These are phyloP conservation scores for Blastocystis sp. DNA, from an alignment of 352 stramenopile species.

Conservation along the genomic window DNA sequence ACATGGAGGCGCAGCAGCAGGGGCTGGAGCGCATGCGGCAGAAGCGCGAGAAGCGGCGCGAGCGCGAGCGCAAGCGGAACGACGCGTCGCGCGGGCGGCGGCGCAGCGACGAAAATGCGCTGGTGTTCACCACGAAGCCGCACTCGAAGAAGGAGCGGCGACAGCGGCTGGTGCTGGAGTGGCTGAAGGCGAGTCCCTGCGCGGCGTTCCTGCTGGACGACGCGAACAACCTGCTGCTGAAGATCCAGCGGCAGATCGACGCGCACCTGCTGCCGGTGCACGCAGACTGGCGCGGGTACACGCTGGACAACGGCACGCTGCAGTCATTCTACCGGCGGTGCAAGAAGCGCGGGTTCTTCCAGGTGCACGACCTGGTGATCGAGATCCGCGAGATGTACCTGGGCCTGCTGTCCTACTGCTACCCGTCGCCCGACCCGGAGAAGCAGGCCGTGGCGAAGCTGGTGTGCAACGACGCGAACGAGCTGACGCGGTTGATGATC, in stretches of 20 bases:
- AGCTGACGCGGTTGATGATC: slow-evolving; percentile 12
- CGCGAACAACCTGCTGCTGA: slow-evolving; percentile 15
- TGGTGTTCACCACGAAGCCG: slow-evolving; percentile 29
- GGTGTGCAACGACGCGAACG: slow-evolving; percentile 31
- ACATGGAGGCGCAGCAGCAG: neutral
- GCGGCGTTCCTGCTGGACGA: slow-evolving; percentile 6
- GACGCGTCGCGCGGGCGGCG: neutral
- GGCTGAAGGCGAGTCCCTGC: slow-evolving; percentile 25
- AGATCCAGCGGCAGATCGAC: slow-evolving; percentile 14
- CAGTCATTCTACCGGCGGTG: slow-evolving; percentile 13
- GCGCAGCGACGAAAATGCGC: neutral
- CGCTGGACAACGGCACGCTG: slow-evolving; percentile 15
- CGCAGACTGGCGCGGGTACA: slow-evolving; percentile 14
- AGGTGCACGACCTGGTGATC: neutral
- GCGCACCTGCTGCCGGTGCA: neutral
- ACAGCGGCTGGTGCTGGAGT: neutral
- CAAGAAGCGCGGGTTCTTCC: neutral
- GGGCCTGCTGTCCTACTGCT: slow-evolving; percentile 8
- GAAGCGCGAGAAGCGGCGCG: slow-evolving; percentile 5
- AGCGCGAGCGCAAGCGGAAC: neutral
- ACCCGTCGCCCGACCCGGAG: neutral
- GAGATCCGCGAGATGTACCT: slow-evolving; percentile 51
- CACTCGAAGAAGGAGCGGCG: neutral
- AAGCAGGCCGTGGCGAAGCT: slow-evolving; percentile 12
- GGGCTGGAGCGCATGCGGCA: slow-evolving; percentile 42